Evolutionary conservation across 2,329 filamentous ascomycete species (phyloP).

Genomic region (Pseudodiploospora longispora): DNA sequence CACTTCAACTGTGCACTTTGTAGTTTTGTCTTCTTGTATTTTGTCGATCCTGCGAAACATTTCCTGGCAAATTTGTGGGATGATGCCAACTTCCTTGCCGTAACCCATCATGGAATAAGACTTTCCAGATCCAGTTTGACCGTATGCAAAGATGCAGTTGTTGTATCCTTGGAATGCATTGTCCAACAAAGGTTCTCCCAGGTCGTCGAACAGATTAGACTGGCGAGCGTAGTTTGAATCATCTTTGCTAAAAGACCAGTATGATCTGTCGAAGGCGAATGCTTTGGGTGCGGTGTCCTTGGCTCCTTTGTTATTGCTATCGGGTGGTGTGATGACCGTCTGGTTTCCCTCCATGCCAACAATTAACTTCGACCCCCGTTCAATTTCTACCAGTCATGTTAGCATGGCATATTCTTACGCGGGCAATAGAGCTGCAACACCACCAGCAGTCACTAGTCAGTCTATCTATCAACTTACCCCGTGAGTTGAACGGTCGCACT

Average conservation of each 20-base stretch:
- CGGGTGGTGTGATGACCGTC: slow-evolving; percentile 73
- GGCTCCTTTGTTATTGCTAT: slow-evolving; percentile 55
- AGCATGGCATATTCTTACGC: background rate
- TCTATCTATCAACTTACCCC: slow-evolving; percentile 53
- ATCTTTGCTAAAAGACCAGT: slow-evolving; percentile 90
- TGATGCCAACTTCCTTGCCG: slow-evolving; percentile 89
- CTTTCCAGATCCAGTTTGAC: slow-evolving; percentile 96
- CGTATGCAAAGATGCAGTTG: slow-evolving; percentile 99
- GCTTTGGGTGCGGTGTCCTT: slow-evolving; percentile 70
- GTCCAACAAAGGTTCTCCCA: slow-evolving; percentile 84
- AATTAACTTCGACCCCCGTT: slow-evolving; percentile 89
- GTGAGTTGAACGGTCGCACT: slow-evolving; percentile 87
- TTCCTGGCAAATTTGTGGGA: slow-evolving; percentile 91
- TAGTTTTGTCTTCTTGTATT: slow-evolving; percentile 63
- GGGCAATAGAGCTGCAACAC: background rate
- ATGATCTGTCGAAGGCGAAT: slow-evolving; percentile 94
- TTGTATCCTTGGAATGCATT: slow-evolving; percentile 99
- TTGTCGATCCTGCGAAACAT: slow-evolving; percentile 85
- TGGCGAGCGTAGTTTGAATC: slow-evolving; percentile 83
- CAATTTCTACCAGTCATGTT: slow-evolving; percentile 56
- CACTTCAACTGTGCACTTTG: slow-evolving; percentile 90
- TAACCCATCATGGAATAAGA: slow-evolving; percentile 99
- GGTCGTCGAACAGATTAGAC: slow-evolving; percentile 76
- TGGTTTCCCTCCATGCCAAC: slow-evolving; percentile 93
- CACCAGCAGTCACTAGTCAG: background rate